Conservation (phyloP, 148 eudicot genomes). For the Simmondsia chinensis region DNA sequence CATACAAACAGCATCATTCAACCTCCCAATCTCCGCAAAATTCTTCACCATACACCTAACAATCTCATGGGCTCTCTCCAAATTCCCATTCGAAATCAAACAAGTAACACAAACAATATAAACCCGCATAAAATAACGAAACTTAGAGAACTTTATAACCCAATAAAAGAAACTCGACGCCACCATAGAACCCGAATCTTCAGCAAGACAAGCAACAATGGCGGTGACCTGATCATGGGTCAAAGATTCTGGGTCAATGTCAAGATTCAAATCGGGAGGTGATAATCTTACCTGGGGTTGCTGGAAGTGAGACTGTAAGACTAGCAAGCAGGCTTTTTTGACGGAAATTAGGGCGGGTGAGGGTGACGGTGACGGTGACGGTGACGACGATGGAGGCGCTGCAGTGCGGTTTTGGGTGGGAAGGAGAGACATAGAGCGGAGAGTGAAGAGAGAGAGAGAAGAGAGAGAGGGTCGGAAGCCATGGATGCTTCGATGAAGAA, state of each 20-base stretch:
- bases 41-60: conserved; percentile 57
- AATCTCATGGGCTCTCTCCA: conserved; percentile 64
- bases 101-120: conserved; percentile 58
- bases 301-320: conserved; percentile 52
- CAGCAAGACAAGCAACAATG: conserved; percentile 55
- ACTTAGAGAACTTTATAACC: conserved; percentile 48
- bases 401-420: too few species aligned
- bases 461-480: too few species aligned
- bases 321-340: conserved; percentile 40
- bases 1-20: conserved; percentile 73
- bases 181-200: conserved; percentile 66
- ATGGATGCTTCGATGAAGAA: too few species aligned
- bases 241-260: conserved; percentile 25
- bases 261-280: conserved; percentile 32
- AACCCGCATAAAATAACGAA: conserved; percentile 62
- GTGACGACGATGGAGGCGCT: too few species aligned
- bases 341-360: conserved; percentile 31
- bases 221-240: conserved; percentile 64
- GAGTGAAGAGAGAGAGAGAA: too few species aligned
- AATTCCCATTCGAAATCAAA: conserved; percentile 56
- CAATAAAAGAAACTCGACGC: conserved; percentile 71
- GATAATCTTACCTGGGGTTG: conserved; percentile 28
- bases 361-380: conserved; percentile 7
- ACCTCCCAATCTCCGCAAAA: conserved; percentile 70
- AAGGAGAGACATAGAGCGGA: too few species aligned